phyloP scores from a whole-genome alignment of 306 rosid species.

The Prunus davidiana region DNA sequence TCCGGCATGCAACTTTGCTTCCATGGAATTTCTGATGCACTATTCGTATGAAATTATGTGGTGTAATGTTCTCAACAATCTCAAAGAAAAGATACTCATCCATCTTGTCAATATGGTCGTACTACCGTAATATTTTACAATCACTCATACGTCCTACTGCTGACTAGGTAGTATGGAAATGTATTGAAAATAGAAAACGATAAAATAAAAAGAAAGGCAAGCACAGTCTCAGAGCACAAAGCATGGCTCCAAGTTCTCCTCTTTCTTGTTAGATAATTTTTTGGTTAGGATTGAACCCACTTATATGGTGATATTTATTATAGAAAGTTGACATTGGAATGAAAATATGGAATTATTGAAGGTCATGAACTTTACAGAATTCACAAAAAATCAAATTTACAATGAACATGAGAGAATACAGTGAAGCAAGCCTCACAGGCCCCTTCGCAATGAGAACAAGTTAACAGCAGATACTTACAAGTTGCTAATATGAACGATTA shows the following conservation, averaged over 20 bases:
- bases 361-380: slow-evolving; percentile 10
- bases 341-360: slow-evolving; percentile 2
- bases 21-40: too few species aligned
- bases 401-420: slow-evolving; percentile 2
- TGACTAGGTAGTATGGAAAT: too few species aligned
- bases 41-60: too few species aligned
- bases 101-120: too few species aligned
- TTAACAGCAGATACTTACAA: slow-evolving; percentile 20
- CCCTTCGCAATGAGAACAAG: background rate
- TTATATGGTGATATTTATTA: background rate
- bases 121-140: too few species aligned
- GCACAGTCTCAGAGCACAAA: background rate
- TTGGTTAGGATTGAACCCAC: background rate
- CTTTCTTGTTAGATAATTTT: background rate
- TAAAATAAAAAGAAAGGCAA: background rate
- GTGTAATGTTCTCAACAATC: too few species aligned
- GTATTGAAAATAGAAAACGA: too few species aligned
- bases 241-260: background rate
- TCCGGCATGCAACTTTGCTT: too few species aligned
- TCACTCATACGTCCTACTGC: background rate
- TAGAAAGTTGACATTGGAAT: background rate
- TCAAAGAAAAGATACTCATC: background rate
- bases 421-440: slow-evolving; percentile 3
- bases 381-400: slow-evolving; percentile 3
- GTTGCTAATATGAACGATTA: background rate